Evolutionary conservation across 768 basidiomycete genomes (phyloP).

Genomic region (Xerocomellus chrysenteron): DNA sequence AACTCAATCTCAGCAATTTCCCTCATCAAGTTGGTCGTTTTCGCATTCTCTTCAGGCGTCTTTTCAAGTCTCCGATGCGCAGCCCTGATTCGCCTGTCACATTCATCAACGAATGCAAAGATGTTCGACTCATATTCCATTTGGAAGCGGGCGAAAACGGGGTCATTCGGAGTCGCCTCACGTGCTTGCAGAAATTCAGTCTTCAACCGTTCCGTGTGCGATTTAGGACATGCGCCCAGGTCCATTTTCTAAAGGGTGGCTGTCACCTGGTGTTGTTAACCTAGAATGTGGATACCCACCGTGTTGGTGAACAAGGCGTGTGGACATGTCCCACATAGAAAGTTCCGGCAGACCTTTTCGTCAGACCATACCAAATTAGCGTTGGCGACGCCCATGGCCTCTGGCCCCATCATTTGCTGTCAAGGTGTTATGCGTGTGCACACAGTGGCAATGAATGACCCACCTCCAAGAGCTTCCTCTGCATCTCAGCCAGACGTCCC

Average conservation of each 20-base stretch:
- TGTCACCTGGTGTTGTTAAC: background rate
- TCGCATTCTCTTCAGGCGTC: conserved; percentile 99
- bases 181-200: conserved; percentile 83
- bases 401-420: conserved; percentile 99
- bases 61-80: conserved; percentile 96
- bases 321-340: conserved; percentile 97
- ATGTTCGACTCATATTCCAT: conserved; percentile 96
- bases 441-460: conserved; percentile 35
- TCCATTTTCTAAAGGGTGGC: conserved; percentile 83
- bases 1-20: conserved; percentile 99
- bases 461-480: conserved; percentile 84
- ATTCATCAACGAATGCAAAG: conserved; percentile 95
- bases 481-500: conserved; percentile 97
- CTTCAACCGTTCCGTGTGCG: conserved; percentile 92
- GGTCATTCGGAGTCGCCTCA: conserved; percentile 72
- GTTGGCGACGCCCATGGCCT: conserved; percentile 96
- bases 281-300: conserved; percentile 46
- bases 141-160: conserved; percentile 85
- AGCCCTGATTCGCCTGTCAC: conserved; percentile 91
- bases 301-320: conserved; percentile 98
- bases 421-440: conserved; percentile 2
- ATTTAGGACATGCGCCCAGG: conserved; percentile 94
- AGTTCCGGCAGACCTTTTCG: conserved; percentile 98
- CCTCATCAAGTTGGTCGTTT: conserved; percentile 98
- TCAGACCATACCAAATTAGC: conserved; percentile 92